Evolutionary conservation across 805 yeast species (phyloP), one percentile per base, ranked within the genome.

Genomic region (Wickerhamiella vanderwaltii): DNA sequence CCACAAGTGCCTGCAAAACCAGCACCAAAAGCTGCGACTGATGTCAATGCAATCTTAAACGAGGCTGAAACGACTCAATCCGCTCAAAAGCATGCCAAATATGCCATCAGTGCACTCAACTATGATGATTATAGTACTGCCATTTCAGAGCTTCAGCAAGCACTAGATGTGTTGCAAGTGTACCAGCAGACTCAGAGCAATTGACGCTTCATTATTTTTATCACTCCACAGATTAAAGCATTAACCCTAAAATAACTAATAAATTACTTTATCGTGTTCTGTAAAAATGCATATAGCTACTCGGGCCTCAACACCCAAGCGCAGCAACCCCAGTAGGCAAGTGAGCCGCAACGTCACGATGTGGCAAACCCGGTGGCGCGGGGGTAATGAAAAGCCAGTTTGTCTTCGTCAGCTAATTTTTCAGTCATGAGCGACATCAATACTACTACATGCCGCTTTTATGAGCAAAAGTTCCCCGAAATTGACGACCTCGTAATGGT

Each of bases 401-500:
- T n/a, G 26, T 11, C 26, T 23, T 23, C 26, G 26, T 23, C 26
- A 23, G 26, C 26, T 17, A 30, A 38, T 15, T 38, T 35, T 24
- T 39, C 40, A 40, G 19, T 30, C 20, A 51, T 48, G 53, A 43
- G 50, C 41, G 56, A 50, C 41, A 56, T 61, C 43, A 61, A 61
- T 51, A 61, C 65, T 29, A 78, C 94, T 35, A 79, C 83, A 63
- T 87, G 95, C 70, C 80, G 98, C 68, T 91, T 81, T 67, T 91
- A 91, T 63, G 98, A 88, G 66, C 91, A 87, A 75, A 88, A 87
- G 65, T 91, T 78, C 69, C 98, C 98, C 46, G 98, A 91, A 66
- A 94, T 91, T 57, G 98, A 91, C 54, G 98, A 91, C 63, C 94
- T 91, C 53, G 97, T 91, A 50, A 88, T 91, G 94, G 98, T 91